Evolutionary conservation across 805 yeast genomes (phyloP), one percentile per base, ranked within the genome.

Genomic region (Lachancea lanzarotensis): DNA sequence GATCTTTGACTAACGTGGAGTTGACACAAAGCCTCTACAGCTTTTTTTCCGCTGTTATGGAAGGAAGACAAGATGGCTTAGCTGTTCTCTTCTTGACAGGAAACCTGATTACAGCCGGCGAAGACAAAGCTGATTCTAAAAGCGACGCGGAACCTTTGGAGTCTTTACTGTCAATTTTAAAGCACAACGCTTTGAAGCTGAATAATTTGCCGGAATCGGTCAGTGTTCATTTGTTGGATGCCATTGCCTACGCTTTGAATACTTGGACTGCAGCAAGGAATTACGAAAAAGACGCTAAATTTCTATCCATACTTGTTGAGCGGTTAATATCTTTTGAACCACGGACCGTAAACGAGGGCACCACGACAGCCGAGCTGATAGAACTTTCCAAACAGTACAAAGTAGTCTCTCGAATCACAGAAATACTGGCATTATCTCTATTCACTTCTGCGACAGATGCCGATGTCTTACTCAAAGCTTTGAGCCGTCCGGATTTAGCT

Each of bases 31-130:
- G 75, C 7, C 60, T 82, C 12, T 82, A 80, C 56, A 78, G 75
- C 45, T 82, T 85, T 48, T 75, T 85, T 43, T 73, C 87, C 19
- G 71, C 85, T 0, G 78, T 83, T 2, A 72, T 84, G 75, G 78
- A 74, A 46, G 83, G 86, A 4, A 76, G 78, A 38, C 93, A 85
- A 60, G 86, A 84, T 59, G 95, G 93, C 2, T 62, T 85, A n/a
- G 73, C 90, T 0, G 79, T 82, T 39, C 69, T 81, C 20, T 79
- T 85, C 50, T 70, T 84, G 29, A 81, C 84, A 19, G 68, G 67
- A 6, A 47, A 46, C n/a, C 45, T 59, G 80, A 87, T 18, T 57
- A 74, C 59, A 15, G 66, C 56, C 10, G 45, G 45, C 27, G 45
- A 40, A 12, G 17, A 30, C 5, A 33, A 18, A 8, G 57, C 52